Evolutionary conservation across 1,139 yeast genomes (phyloP).

Genomic region (Geotrichum phurueaensis): DNA sequence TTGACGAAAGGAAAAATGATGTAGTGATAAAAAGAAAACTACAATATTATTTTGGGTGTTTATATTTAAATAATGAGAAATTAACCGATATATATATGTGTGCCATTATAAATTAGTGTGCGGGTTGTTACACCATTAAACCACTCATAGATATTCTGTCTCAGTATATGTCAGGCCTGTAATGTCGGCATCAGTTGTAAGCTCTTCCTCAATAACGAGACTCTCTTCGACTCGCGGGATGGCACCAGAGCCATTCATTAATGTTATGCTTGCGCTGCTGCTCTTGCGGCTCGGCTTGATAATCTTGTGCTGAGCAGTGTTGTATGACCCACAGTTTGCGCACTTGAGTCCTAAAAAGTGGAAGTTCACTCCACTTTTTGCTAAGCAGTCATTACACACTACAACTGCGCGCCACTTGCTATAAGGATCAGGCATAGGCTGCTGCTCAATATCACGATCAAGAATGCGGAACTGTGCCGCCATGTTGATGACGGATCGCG

Average conservation of each 20-base stretch:
- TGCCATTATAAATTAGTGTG: neutral
- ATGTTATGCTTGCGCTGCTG: neutral
- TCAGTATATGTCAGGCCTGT: neutral
- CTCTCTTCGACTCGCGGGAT: neutral
- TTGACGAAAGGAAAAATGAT: too few species aligned
- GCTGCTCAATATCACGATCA: constrained; percentile 73
- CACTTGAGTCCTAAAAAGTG: constrained; percentile 86
- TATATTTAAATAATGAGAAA: neutral
- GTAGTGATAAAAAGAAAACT: too few species aligned
- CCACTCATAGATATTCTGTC: neutral
- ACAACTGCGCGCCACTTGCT: constrained; percentile 69
- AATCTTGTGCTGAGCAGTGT: constrained; percentile 66
- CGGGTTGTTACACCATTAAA: neutral
- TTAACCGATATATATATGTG: neutral
- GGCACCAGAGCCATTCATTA: neutral
- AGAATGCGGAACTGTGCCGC: constrained; percentile 80
- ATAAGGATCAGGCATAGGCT: constrained; percentile 77
- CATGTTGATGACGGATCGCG: constrained; percentile 76
- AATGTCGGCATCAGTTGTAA: neutral
- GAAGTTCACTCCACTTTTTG: constrained; percentile 67
- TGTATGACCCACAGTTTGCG: constrained; percentile 78
- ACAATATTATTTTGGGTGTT: neutral
- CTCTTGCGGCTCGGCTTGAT: constrained; percentile 34
- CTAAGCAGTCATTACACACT: constrained; percentile 84
- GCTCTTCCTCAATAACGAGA: neutral